Conservation (phyloP, 345 rosid genomes). For the Erodium maritimum region DNA sequence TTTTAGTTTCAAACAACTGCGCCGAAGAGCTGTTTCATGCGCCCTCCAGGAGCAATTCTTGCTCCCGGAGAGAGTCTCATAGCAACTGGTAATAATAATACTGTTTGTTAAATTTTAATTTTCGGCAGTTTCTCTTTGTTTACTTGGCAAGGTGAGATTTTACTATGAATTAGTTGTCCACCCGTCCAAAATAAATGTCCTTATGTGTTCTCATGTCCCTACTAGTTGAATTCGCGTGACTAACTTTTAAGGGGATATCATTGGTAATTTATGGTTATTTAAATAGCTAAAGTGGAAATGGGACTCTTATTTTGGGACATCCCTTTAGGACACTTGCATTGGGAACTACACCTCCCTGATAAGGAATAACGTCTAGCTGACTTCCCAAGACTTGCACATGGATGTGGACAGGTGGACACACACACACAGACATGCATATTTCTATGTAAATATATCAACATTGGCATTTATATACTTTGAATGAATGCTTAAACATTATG, state of each 20-base stretch:
- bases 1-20: conserved; percentile 95
- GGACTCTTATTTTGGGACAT: too few species aligned
- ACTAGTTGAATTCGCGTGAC: too few species aligned
- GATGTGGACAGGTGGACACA: not conserved
- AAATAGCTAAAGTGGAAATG: too few species aligned
- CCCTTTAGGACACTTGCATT: not conserved
- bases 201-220: too few species aligned
- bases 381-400: not conserved
- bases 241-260: too few species aligned
- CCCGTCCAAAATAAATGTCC: too few species aligned
- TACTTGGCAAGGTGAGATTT: not conserved
- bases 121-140: not conserved
- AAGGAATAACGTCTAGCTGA: not conserved
- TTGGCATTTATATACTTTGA: not conserved
- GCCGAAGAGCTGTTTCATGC: conserved; percentile 99
- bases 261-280: too few species aligned
- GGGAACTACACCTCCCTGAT: not conserved
- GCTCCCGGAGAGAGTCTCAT: conserved; percentile 80
- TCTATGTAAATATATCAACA: not conserved
- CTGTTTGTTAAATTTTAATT: conserved; percentile 6
- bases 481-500: not conserved
- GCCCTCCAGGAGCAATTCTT: conserved; percentile 95
- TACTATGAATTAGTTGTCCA: not conserved
- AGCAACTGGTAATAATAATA: conserved; percentile 58
- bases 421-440: not conserved